Evolutionary conservation across 768 basidiomycete genomes (phyloP), one percentile per base, ranked within the genome.

Genomic region (Dictyophora rubrovolvata): DNA sequence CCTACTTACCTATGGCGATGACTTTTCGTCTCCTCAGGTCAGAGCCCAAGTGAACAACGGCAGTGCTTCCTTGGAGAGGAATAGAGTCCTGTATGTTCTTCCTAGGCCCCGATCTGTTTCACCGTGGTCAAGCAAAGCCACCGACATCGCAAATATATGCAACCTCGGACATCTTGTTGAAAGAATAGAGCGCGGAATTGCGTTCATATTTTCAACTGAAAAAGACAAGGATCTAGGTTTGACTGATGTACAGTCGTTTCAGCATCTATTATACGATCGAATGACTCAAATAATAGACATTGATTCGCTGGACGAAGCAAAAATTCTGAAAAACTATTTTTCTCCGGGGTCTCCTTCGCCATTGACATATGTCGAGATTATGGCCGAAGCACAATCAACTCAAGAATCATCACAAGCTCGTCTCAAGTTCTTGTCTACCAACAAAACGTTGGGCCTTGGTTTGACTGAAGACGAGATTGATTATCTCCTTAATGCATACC

Each of bases 91-190:
- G 47, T 95, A 83, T 68, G 83, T 96, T 46, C 73, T 88, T 6
- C 94, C 94, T 11, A 75, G 94, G 60, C 78, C 83, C 8, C 94
- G 95, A 3, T 93, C 94, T 3, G 87, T 98, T 66, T 97, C 95
- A 4, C 94, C 96, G 1, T 99, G 96, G 96, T 97, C 95, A 5
- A 95, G 90, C 72, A 99, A 99, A 73, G 95, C 96, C 1, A 97
- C 95, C 0, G 94, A 99, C 69, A 98, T 99, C 57, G 81, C 94
- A 20, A 74, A 73, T 9, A 82, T 97, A 55, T 99, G 96, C 74
- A 86, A 86, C 55, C 83, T 99, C 1, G 82, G 78, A 18, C 68
- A 71, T 1, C 75, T 84, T 56, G 73, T 99, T 55, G 81, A 87
- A 62, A 81, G 96, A 42, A 72, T 99, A 58, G 96, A 99, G 69